phyloP scores from a whole-genome alignment of 2,329 filamentous ascomycete species.

The Phialemonium atrogriseum region DNA sequence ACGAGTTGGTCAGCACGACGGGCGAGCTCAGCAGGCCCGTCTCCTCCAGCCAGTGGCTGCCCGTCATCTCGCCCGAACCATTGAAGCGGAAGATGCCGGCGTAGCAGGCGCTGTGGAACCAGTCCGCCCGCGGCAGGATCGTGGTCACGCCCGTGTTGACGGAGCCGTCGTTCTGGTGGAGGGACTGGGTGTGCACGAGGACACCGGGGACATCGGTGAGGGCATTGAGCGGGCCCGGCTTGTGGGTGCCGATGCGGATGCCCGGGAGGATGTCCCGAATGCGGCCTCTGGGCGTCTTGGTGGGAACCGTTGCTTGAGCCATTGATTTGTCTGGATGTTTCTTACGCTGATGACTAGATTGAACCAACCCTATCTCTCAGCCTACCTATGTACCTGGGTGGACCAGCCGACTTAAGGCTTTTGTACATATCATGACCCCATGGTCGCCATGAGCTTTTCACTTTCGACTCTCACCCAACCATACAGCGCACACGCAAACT shows the following conservation, averaged over 20 bases:
- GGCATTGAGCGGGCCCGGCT: conserved; percentile 36
- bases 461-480: too few species aligned
- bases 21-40: conserved; percentile 51
- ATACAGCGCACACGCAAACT: too few species aligned
- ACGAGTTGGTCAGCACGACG: conserved; percentile 51
- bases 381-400: too few species aligned
- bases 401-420: too few species aligned
- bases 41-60: conserved; percentile 53
- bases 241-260: conserved; percentile 33
- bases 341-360: too few species aligned
- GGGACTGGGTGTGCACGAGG: conserved; percentile 35
- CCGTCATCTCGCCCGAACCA: conserved; percentile 55
- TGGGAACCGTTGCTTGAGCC: conserved; percentile 4
- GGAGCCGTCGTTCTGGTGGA: conserved; percentile 16
- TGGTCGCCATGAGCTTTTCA: too few species aligned
- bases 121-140: conserved; percentile 36
- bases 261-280: conserved; percentile 35
- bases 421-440: too few species aligned
- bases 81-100: conserved; percentile 54
- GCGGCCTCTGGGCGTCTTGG: conserved; percentile 16
- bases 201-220: conserved; percentile 43
- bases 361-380: too few species aligned
- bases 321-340: background rate
- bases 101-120: conserved; percentile 35
- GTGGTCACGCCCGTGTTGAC: conserved; percentile 42